Evolutionary conservation across 108 stramenopile genomes (phyloP).

Genomic region (Asterionellopsis glacialis): DNA sequence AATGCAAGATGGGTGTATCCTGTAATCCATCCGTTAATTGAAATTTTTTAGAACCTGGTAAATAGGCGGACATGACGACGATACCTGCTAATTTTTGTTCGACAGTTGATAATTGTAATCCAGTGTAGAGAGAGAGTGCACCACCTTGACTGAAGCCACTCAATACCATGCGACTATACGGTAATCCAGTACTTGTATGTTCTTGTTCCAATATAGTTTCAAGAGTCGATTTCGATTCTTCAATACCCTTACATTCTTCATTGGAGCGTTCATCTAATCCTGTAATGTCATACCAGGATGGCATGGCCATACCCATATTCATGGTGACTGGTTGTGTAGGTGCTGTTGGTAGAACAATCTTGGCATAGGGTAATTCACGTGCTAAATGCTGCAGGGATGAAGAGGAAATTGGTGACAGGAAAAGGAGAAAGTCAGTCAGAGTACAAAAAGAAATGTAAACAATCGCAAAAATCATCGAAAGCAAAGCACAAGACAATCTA

Average conservation of each 20-base stretch:
- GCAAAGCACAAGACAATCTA: not conserved
- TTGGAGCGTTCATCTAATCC: conserved; percentile 84
- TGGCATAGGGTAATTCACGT: conserved; percentile 60
- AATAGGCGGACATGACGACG: conserved; percentile 81
- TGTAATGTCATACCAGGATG: conserved; percentile 90
- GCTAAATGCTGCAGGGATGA: conserved; percentile 40
- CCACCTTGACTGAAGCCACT: conserved; percentile 95
- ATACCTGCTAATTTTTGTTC: conserved; percentile 77
- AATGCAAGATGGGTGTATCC: conserved; percentile 76
- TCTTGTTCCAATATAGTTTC: conserved; percentile 56
- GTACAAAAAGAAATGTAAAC: not conserved
- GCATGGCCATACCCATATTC: conserved; percentile 90
- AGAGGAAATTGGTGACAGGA: not conserved
- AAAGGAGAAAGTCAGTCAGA: not conserved
- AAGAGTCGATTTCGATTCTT: conserved; percentile 46
- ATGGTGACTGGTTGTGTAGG: conserved; percentile 87
- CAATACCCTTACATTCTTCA: conserved; percentile 84
- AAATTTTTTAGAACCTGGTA: conserved; percentile 73
- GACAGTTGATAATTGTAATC: conserved; percentile 61
- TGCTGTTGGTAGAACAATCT: conserved; percentile 92
- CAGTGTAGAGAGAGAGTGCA: conserved; percentile 80
- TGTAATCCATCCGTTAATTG: conserved; percentile 46
- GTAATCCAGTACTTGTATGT: conserved; percentile 59
- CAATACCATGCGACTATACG: conserved; percentile 85
- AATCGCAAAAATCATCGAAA: not conserved